Evolutionary conservation across 371 early-diverging fungal species (phyloP).

Genomic region (Mortierella sp.): DNA sequence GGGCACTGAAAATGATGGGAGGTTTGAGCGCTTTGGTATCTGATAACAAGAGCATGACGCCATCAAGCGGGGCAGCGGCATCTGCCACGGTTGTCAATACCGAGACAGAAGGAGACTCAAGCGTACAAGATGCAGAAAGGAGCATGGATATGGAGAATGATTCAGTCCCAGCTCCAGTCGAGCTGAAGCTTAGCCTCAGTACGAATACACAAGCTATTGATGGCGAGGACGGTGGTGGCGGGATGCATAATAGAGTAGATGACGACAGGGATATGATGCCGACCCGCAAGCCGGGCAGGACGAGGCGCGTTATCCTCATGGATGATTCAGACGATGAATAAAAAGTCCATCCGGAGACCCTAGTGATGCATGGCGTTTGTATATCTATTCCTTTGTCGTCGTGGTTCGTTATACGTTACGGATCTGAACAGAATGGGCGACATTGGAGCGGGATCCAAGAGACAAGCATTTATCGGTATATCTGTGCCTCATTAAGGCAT

Average conservation of each 20-base stretch:
- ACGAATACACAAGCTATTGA: neutral
- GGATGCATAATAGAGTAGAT: conserved; percentile 2
- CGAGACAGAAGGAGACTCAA: neutral
- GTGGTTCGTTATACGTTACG: too few relatives aligned
- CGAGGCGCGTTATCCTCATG: conserved; percentile 24
- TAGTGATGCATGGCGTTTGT: neutral
- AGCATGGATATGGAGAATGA: neutral
- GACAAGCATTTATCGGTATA: too few relatives aligned
- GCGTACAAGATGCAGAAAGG: conserved; percentile 4
- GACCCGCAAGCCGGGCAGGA: conserved; percentile 12
- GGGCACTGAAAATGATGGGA: conserved; percentile 43
- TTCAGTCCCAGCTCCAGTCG: neutral
- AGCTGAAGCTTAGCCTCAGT: neutral
- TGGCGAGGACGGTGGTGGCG: neutral
- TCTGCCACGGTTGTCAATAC: neutral
- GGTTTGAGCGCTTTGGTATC: conserved; percentile 1
- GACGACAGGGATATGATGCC: conserved; percentile 1
- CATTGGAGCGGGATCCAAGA: too few relatives aligned
- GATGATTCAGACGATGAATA: conserved; percentile 43
- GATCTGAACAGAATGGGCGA: too few relatives aligned
- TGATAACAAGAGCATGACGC: neutral
- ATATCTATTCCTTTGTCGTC: too few relatives aligned
- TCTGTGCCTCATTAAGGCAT: too few relatives aligned
- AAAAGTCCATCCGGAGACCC: neutral
- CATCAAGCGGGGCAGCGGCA: neutral